phyloP scores from a whole-genome alignment of 176 grass and related monocot genomes.

The Triticum turgidum region DNA sequence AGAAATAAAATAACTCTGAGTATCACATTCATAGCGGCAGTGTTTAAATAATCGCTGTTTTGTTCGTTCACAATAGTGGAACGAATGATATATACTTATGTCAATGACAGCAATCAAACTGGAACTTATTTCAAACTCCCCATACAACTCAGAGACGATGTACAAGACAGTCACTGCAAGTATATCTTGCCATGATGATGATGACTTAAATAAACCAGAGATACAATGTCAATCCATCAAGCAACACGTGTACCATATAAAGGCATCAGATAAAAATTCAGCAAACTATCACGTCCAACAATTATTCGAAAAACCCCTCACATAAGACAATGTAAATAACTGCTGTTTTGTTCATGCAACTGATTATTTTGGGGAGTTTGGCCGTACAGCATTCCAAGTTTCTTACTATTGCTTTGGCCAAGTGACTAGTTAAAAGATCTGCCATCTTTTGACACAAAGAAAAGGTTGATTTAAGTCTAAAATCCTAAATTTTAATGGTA shows the following conservation, averaged over 20 bases:
- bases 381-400: background rate
- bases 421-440: background rate
- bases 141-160: background rate
- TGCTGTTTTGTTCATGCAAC: background rate
- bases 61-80: background rate
- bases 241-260: background rate
- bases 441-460: background rate
- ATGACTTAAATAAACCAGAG: background rate
- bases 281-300: conserved; percentile 8
- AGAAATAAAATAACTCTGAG: background rate
- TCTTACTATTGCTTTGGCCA: background rate
- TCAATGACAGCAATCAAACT: background rate
- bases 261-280: background rate
- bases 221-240: background rate
- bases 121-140: background rate
- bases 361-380: background rate
- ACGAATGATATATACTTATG: background rate
- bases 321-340: background rate
- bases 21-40: background rate
- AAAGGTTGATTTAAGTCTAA: background rate
- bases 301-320: background rate
- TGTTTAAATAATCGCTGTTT: background rate
- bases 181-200: background rate
- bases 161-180: background rate
- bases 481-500: background rate